These are phyloP conservation scores for Claviceps sp. DNA, from an alignment of 2,329 filamentous ascomycete genomes.

Conservation along the genomic window DNA sequence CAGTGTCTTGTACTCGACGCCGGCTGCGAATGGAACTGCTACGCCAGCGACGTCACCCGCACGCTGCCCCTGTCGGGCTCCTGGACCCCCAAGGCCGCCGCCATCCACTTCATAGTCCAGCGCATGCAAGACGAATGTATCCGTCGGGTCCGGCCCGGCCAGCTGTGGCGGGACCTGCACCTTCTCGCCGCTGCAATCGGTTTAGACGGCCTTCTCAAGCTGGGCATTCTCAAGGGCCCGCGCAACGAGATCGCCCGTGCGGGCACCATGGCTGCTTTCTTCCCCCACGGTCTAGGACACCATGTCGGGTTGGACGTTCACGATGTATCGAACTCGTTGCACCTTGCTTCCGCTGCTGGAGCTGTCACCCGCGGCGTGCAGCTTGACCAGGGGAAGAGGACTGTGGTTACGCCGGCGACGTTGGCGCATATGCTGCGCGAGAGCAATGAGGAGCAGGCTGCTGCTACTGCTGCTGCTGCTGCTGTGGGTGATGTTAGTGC, in stretches of 20 bases:
- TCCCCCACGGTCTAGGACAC: slow-evolving; percentile 52
- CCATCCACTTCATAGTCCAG: slow-evolving; percentile 66
- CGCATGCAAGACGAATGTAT: slow-evolving; percentile 72
- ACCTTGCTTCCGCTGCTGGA: slow-evolving; percentile 24
- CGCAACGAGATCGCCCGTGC: slow-evolving; percentile 38
- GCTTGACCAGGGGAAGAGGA: slow-evolving; percentile 25
- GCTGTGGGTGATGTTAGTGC: not conserved
- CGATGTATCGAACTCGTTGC: slow-evolving; percentile 33
- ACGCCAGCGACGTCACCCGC: slow-evolving; percentile 81
- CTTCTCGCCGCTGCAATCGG: slow-evolving; percentile 59
- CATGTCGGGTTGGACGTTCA: slow-evolving; percentile 54
- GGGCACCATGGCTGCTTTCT: slow-evolving; percentile 47
- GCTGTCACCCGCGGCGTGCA: slow-evolving; percentile 19
- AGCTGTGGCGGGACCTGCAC: slow-evolving; percentile 59
- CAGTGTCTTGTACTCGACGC: slow-evolving; percentile 77
- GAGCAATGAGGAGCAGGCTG: slow-evolving; percentile 1
- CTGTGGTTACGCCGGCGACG: slow-evolving; percentile 24
- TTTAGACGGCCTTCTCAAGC: slow-evolving; percentile 51
- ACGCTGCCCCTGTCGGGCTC: slow-evolving; percentile 64
- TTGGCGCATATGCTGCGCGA: slow-evolving; percentile 11
- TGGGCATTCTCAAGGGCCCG: slow-evolving; percentile 60
- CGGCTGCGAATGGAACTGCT: slow-evolving; percentile 71
- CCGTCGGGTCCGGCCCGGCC: slow-evolving; percentile 51
- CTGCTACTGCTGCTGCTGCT: slow-evolving; percentile 1
- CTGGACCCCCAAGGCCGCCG: slow-evolving; percentile 55